phyloP scores from a whole-genome alignment of 1,139 yeast genomes.

The Candida freyschussii region DNA sequence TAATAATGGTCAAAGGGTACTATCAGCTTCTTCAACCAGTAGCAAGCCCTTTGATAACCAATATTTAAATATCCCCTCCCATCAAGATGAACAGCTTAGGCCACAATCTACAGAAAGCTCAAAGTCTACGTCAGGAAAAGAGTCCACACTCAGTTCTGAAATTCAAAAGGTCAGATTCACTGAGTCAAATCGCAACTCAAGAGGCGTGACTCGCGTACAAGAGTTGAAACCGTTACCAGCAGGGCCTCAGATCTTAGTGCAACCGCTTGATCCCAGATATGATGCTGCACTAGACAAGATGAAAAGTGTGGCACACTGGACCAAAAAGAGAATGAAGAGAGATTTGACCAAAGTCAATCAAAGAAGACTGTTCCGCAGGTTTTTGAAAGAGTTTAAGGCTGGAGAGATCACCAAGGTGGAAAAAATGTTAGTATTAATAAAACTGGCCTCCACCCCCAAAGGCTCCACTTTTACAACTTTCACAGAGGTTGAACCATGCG shows the following conservation, averaged over 20 bases:
- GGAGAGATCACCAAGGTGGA: constrained; percentile 68
- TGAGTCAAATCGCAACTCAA: not conserved
- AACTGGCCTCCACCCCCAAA: constrained; percentile 29
- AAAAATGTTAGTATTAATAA: constrained; percentile 61
- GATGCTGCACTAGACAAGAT: constrained; percentile 9
- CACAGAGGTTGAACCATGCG: constrained; percentile 46
- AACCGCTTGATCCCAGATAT: constrained; percentile 6
- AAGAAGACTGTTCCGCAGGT: constrained; percentile 11
- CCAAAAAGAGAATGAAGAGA: constrained; percentile 9
- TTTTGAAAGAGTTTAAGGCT: constrained; percentile 22
- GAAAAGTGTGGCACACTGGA: constrained; percentile 11
- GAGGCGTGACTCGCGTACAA: not conserved
- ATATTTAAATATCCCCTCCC: too few species aligned
- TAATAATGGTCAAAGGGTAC: not conserved
- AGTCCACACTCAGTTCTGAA: constrained; percentile 1
- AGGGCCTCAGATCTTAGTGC: constrained; percentile 2
- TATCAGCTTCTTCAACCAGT: too few species aligned
- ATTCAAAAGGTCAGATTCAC: constrained; percentile 1
- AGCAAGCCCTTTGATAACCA: too few species aligned
- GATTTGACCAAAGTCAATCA: constrained; percentile 9
- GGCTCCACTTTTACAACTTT: constrained; percentile 27
- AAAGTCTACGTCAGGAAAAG: too few species aligned
- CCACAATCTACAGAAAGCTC: too few species aligned
- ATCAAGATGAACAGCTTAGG: not conserved
- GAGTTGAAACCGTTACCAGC: constrained; percentile 14